Evolutionary conservation across 495 filamentous ascomycete species (phyloP), one percentile per base, ranked within the genome.

Genomic region (Annulohypoxylon nitens): DNA sequence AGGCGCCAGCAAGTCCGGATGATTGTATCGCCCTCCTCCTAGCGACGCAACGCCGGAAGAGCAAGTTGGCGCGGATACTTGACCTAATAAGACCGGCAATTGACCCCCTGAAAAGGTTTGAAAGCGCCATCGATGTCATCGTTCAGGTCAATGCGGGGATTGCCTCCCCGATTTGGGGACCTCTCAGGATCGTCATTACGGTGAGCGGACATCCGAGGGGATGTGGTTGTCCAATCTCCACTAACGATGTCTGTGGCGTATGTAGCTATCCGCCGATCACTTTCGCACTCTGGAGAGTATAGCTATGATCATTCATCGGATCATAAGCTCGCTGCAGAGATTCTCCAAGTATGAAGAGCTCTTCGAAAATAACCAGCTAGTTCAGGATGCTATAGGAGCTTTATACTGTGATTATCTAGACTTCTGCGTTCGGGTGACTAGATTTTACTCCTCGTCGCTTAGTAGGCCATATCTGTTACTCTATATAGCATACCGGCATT

Each of bases 401-500:
- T 61, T 78, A 10, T 77, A 78, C 55, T 67, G 76, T 57, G 76
- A 78, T 54, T 63, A 76, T 47, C 54, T 78, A 20, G 76, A 78
- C 43, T 77, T 77, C 39, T 77, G 74, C 34, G 70, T 76, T 9
- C 59, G 71, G 4, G 65, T 78, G 41, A 69, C 73, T n/a, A 66
- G 37, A 47, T 77, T 72, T 37, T 69, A 77, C 37, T 77, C 76
- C 30, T 18, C 43, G 4, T 75, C 76, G 14, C 73, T 78, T 18
- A 61, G 65, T 73, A 69, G 39, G 70, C 33, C 10, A 0, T 20
- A 12, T n/a, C 9, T 0, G 4, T 6, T 16, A 20, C 23, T 12
- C 2, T 53, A 34, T 7, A 34, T 63, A 2, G 12, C 0, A 2
- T 8, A 16, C 16, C 26, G 1, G 11, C n/a, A 14, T 16, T 7